Percentiles rank a stretch among this genome's conserved stretches.
Conservation (phyloP, 2,329 filamentous ascomycete species). For the Fusarium nanum region DNA sequence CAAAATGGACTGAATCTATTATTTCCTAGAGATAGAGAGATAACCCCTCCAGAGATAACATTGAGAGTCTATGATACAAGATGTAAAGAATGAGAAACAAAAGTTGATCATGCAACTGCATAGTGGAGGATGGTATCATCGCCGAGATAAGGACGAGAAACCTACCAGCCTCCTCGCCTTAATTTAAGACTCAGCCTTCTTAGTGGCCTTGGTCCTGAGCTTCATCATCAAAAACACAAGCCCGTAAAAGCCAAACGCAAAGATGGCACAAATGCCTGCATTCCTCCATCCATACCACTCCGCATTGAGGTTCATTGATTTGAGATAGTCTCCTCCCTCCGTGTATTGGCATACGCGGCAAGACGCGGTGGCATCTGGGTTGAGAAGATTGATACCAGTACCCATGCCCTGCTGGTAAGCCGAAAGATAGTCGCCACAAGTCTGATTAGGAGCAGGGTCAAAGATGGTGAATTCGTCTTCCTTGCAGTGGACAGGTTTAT, state of each 20-base stretch:
- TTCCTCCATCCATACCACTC: conserved; percentile 76
- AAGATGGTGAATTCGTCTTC: conserved; percentile 64
- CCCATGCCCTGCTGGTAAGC: conserved; percentile 56
- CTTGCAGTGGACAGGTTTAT: conserved; percentile 59
- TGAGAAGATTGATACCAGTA: conserved; percentile 63
- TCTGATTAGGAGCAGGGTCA: conserved; percentile 61
- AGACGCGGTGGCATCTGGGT: conserved; percentile 64
- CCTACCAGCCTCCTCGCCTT: too few species aligned
- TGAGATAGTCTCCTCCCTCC: conserved; percentile 68
- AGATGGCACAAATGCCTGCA: conserved; percentile 68
- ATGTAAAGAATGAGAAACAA: too few species aligned
- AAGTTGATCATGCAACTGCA: too few species aligned
- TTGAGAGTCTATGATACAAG: too few species aligned
- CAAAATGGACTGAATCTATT: too few species aligned
- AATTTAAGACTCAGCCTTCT: conserved; percentile 55
- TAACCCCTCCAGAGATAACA: too few species aligned
- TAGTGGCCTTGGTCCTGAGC: conserved; percentile 60
- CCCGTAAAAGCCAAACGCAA: conserved; percentile 64
- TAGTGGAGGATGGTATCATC: too few species aligned
- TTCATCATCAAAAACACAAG: conserved; percentile 61
- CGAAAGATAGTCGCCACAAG: conserved; percentile 68
- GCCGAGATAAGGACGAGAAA: too few species aligned
- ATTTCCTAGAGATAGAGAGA: too few species aligned
- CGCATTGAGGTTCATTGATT: conserved; percentile 67
- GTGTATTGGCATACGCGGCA: conserved; percentile 73